Conservation (phyloP, 2,329 filamentous ascomycete genomes). For the Fusarium equiseti region DNA sequence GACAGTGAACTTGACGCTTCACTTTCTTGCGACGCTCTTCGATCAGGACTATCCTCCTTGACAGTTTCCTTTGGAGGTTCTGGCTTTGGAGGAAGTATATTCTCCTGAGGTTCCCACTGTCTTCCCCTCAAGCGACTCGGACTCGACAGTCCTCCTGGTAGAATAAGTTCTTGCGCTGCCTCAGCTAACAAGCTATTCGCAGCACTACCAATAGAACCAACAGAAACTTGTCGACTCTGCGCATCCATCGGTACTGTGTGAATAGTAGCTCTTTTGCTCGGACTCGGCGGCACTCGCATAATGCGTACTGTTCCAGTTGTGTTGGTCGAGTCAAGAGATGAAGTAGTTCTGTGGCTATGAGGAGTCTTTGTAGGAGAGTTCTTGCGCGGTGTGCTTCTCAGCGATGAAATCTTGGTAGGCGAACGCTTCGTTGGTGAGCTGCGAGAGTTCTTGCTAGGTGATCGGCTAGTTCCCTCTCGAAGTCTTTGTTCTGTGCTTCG, state of each 20-base stretch:
- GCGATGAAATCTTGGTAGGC: constrained; percentile 33
- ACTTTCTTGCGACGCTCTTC: constrained; percentile 55
- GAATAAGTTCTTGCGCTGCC: constrained; percentile 52
- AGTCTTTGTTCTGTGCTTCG: constrained; percentile 65
- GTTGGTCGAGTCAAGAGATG: constrained; percentile 39
- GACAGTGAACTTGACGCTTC: constrained; percentile 66
- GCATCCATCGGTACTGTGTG: constrained; percentile 32
- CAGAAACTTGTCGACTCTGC: constrained; percentile 45
- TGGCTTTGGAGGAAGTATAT: constrained; percentile 5
- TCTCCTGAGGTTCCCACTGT: constrained; percentile 44
- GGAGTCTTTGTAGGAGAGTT: constrained; percentile 48
- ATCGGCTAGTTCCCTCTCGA: constrained; percentile 53
- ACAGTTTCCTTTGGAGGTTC: constrained; percentile 3
- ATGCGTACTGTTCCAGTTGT: constrained; percentile 42
- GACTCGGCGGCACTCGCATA: constrained; percentile 43
- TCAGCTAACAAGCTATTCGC: constrained; percentile 58
- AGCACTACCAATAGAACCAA: constrained; percentile 52
- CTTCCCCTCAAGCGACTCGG: constrained; percentile 56
- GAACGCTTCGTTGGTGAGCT: constrained; percentile 35
- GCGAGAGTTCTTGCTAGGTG: constrained; percentile 50
- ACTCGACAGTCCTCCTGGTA: constrained; percentile 56
- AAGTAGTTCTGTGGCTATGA: constrained; percentile 45
- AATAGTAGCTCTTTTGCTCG: constrained; percentile 46
- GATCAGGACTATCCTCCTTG: constrained; percentile 36
- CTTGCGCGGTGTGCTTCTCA: constrained; percentile 46